Conservation (phyloP, 1,284 basidiomycete genomes). For the Inonotus hispidus region DNA sequence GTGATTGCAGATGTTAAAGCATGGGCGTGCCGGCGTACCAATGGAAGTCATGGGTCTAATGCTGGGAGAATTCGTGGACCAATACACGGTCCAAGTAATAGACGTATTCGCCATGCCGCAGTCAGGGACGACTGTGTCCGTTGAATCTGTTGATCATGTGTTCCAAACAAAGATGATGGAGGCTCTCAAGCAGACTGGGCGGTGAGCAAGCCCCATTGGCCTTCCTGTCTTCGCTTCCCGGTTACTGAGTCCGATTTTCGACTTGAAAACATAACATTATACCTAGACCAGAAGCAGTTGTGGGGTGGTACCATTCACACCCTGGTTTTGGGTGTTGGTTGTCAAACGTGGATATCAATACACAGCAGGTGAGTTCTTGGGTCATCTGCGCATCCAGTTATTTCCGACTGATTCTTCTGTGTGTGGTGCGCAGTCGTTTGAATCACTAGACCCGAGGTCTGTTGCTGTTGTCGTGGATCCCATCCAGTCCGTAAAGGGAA, state of each 20-base stretch:
- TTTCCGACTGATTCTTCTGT: slow-evolving; percentile 16
- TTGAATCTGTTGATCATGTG: slow-evolving; percentile 98
- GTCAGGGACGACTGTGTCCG: slow-evolving; percentile 96
- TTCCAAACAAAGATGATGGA: slow-evolving; percentile 99
- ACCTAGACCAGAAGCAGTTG: slow-evolving; percentile 91
- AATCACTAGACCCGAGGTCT: slow-evolving; percentile 90
- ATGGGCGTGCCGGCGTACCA: slow-evolving; percentile 96
- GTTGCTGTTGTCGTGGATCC: slow-evolving; percentile 99
- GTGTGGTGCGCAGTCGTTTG: slow-evolving; percentile 72
- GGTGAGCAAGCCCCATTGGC: slow-evolving; percentile 45
- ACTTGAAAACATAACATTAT: neutral
- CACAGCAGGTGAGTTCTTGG: slow-evolving; percentile 75
- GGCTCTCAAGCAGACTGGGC: slow-evolving; percentile 98
- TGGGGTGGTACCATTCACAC: slow-evolving; percentile 99
- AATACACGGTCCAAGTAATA: slow-evolving; percentile 96
- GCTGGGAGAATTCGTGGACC: slow-evolving; percentile 98
- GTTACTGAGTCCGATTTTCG: slow-evolving; percentile 2
- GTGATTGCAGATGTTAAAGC: slow-evolving; percentile 89
- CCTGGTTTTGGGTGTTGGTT: slow-evolving; percentile 99
- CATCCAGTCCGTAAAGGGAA: slow-evolving; percentile 98
- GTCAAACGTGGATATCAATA: slow-evolving; percentile 98
- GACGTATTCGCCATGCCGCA: slow-evolving; percentile 99
- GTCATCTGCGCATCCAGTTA: slow-evolving; percentile 11
- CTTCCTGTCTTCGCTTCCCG: neutral
- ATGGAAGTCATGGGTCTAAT: slow-evolving; percentile 99